A percentile compares a stretch with the other conserved stretches of the same genome.
Evolutionary conservation across 345 rosid species (phyloP).

Genomic region (Ceriops tagal): DNA sequence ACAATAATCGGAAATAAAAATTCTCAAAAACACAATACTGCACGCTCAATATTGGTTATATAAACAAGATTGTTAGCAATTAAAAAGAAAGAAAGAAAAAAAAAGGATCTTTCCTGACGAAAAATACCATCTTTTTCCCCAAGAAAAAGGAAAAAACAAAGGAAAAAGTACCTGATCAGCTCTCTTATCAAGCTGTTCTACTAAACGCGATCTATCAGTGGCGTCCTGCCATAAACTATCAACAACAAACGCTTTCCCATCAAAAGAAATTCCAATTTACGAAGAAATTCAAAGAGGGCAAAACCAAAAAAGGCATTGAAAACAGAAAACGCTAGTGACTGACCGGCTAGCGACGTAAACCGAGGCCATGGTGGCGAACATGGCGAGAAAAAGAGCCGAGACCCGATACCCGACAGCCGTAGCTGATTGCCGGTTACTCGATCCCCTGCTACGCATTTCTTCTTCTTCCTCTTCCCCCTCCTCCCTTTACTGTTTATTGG

Average conservation of each 20-base stretch:
- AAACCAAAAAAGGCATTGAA: neutral
- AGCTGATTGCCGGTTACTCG: slow-evolving; percentile 29
- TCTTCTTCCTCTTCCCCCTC: neutral
- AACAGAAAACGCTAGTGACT: neutral
- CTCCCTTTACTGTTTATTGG: neutral
- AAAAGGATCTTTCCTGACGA: neutral
- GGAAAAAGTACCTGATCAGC: slow-evolving; percentile 54
- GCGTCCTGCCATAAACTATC: slow-evolving; percentile 89
- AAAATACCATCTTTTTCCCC: neutral
- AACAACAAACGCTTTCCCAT: slow-evolving; percentile 3
- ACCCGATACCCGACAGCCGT: slow-evolving; percentile 21
- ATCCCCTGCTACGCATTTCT: slow-evolving; percentile 37
- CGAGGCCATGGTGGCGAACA: slow-evolving; percentile 34
- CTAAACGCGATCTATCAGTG: slow-evolving; percentile 64
- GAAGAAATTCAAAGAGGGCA: neutral
- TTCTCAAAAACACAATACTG: neutral
- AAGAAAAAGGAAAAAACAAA: neutral
- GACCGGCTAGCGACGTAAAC: slow-evolving; percentile 55
- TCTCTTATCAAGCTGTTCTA: slow-evolving; percentile 68
- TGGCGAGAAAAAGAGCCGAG: slow-evolving; percentile 22
- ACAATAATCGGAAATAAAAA: neutral
- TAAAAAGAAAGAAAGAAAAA: neutral
- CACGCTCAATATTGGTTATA: too few relatives aligned
- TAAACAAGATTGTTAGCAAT: too few relatives aligned
- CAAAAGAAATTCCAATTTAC: neutral